Evolutionary conservation across 2,329 filamentous ascomycete species (phyloP).

Genomic region (Hortaea werneckii): DNA sequence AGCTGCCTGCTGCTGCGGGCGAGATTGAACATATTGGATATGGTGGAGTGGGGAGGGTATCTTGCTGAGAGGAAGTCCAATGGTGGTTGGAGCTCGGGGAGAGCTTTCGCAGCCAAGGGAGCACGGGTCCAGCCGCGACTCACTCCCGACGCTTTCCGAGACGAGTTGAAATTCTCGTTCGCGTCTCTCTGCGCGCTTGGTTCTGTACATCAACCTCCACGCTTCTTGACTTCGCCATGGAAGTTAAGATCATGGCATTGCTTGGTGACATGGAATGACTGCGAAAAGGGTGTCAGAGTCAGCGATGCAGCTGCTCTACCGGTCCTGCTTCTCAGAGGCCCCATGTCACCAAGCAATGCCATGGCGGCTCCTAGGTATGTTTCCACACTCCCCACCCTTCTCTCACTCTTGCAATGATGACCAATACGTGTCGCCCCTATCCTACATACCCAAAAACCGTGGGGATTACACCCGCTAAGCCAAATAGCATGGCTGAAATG

Average conservation of each 20-base stretch:
- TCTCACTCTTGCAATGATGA: constrained; percentile 39
- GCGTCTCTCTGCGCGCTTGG: too few species aligned
- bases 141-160: too few species aligned
- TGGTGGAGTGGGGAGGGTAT: constrained; percentile 1
- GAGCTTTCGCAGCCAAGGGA: neutral
- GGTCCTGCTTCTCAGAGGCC: too few species aligned
- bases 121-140: neutral
- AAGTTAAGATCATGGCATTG: too few species aligned
- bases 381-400: neutral
- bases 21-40: constrained; percentile 67
- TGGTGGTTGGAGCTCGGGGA: neutral
- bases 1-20: constrained; percentile 67
- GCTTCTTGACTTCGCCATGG: too few species aligned
- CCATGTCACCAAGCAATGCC: too few species aligned
- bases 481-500: constrained; percentile 48
- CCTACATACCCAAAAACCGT: constrained; percentile 34
- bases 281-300: too few species aligned
- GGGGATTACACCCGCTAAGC: constrained; percentile 53
- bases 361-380: too few species aligned
- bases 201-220: too few species aligned
- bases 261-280: too few species aligned
- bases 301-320: too few species aligned
- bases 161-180: too few species aligned
- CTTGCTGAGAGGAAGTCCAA: neutral
- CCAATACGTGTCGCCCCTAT: constrained; percentile 52